Evolutionary conservation across 495 filamentous ascomycete species (phyloP), one percentile per base, ranked within the genome.

Genomic region (Penicillium odoratum): DNA sequence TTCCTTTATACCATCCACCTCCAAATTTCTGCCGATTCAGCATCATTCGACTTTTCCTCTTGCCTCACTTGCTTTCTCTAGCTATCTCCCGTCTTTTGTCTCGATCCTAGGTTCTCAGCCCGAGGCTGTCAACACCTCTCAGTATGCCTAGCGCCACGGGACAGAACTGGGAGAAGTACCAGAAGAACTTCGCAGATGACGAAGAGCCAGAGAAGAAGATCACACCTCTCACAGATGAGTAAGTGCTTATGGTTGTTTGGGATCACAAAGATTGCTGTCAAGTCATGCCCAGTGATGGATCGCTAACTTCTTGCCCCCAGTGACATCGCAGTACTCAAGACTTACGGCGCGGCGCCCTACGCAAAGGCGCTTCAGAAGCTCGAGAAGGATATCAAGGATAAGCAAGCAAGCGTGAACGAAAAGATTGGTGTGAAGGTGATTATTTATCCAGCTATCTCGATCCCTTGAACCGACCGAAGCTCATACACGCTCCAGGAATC

Each of bases 181-280:
- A 85, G 77, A 97, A 98, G 83, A 89, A 88, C 68, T 98, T 89
- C 68, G 93, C 88, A 57, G 94, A 98, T 70, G 94, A 98, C 62
- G 94, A 98, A 70, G 83, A 92, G 72, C 90, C 92, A 69, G 94
- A 98, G 83, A 98, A 98, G 89, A 98, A 98, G 84, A 98, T 98
- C 69, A 92, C 91, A 40, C 94, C 94, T 57, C 81, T 98, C 36
- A 85, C 92, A 62, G 94, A 97, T 80, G 93, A 96, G 93, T 98
- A 81, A 65, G 89, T 82, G 48, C 15, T 21, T 11, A 29, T 53
- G 50, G 57, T 47, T 42, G 10, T 33, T 30, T 30, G 38, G 28
- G 54, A 33, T 46, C 49, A 45, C 53, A 26, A 56, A 5, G 7
- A 11, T 30, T 11, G 25, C 7, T 31, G 30, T 5, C 29, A 8